phyloP scores from a whole-genome alignment of 495 filamentous ascomycete species.

The Chaetomium fimeti region DNA sequence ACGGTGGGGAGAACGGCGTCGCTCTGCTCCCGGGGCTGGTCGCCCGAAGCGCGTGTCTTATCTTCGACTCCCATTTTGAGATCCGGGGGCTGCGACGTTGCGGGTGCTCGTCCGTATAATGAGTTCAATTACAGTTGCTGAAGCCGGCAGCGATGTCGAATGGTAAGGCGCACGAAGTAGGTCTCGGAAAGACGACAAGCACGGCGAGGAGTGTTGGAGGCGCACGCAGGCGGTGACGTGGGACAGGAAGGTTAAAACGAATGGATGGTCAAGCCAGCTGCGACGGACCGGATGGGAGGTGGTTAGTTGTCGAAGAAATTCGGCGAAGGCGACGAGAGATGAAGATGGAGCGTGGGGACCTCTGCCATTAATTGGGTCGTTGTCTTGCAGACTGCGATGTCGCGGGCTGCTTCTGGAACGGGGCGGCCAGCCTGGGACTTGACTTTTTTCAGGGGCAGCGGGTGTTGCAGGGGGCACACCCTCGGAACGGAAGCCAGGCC shows the following conservation, averaged over 20 bases:
- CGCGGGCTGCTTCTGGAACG: constrained; percentile 12
- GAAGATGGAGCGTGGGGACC: constrained; percentile 13
- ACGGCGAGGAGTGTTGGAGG: constrained; percentile 20
- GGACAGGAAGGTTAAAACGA: constrained; percentile 29
- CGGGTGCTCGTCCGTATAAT: background rate
- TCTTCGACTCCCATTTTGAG: constrained; percentile 57
- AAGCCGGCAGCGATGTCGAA: constrained; percentile 14
- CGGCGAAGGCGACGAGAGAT: constrained; percentile 6
- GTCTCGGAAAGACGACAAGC: constrained; percentile 14
- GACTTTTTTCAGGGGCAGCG: constrained; percentile 20
- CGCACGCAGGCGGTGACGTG: constrained; percentile 22
- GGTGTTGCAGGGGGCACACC: constrained; percentile 1
- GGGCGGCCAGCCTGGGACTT: constrained; percentile 17
- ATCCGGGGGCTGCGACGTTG: background rate
- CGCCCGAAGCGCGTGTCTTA: constrained; percentile 77
- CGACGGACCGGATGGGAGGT: constrained; percentile 24
- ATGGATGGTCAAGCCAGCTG: constrained; percentile 40
- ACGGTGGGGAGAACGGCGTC: constrained; percentile 73
- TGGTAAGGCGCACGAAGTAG: constrained; percentile 11
- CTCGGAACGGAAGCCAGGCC: constrained; percentile 11
- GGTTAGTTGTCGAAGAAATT: constrained; percentile 11
- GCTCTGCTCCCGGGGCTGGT: constrained; percentile 57
- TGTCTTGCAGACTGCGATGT: background rate
- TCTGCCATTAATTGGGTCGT: constrained; percentile 13
- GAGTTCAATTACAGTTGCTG: constrained; percentile 8